phyloP scores from a whole-genome alignment of 495 filamentous ascomycete species.

The Hypomontagnella submonticulosa region DNA sequence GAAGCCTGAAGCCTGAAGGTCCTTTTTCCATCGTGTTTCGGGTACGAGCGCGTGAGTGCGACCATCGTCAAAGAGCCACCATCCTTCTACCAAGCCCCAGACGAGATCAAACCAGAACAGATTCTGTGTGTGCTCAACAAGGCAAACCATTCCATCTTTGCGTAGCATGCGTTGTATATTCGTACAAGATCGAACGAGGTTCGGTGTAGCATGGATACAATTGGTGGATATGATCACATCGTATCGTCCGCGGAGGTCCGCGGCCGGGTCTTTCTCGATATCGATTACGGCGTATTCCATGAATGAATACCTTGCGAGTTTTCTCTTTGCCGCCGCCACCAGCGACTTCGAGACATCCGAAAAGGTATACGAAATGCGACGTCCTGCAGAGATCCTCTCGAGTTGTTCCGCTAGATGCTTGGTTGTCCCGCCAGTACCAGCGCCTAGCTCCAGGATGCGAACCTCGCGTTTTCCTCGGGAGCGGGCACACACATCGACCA shows the following conservation, averaged over 20 bases:
- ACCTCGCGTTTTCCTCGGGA: constrained; percentile 34
- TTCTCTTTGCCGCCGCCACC: constrained; percentile 53
- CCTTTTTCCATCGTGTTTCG: constrained; percentile 50
- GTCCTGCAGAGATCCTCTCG: constrained; percentile 20
- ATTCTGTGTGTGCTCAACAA: constrained; percentile 58
- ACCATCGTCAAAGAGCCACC: constrained; percentile 64
- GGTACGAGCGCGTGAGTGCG: constrained; percentile 56
- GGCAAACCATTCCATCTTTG: constrained; percentile 54
- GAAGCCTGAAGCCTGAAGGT: constrained; percentile 56
- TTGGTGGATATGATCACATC: constrained; percentile 56
- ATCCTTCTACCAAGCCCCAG: constrained; percentile 63
- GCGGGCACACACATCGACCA: constrained; percentile 25
- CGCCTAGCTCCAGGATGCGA: constrained; percentile 52
- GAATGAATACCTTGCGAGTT: constrained; percentile 40
- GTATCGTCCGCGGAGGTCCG: constrained; percentile 35
- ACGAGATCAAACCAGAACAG: constrained; percentile 59
- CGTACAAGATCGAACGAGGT: constrained; percentile 40
- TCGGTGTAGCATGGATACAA: constrained; percentile 58
- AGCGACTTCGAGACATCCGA: constrained; percentile 55
- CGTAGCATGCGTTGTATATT: constrained; percentile 53
- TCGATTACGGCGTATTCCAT: constrained; percentile 50
- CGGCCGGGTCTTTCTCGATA: constrained; percentile 47
- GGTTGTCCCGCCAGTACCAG: constrained; percentile 36
- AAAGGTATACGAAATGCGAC: constrained; percentile 53
- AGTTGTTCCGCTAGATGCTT: constrained; percentile 27